Evolutionary conservation across 176 grass and related monocot genomes (phyloP), one percentile per base, ranked within the genome.

Genomic region (Raddia distichophylla): DNA sequence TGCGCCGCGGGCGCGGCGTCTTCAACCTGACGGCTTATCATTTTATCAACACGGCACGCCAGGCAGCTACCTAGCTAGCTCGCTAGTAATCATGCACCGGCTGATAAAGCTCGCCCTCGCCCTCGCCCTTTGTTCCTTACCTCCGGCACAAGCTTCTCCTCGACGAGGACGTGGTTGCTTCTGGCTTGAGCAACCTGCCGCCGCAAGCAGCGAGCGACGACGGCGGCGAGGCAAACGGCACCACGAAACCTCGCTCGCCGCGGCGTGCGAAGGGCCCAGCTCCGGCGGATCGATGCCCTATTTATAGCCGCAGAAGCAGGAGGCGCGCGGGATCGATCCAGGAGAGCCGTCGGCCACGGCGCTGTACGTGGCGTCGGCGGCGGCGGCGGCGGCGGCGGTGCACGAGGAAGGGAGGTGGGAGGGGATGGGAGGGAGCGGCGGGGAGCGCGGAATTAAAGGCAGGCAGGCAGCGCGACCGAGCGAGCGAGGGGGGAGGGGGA

Each of bases 381-480:
- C 32, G 89, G 68, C 81, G 67, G 27, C 27, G 5, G 69, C 43
- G 42, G 12, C 20, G 66, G 60, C 42, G 50, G 37, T 81, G 60
- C 32, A 54, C n/a, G 64, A 46, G 52, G 45, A 71, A 14, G 64
- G 18, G 56, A n/a, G 46, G 3, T 8, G 18, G 60, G 60, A 49
- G 37, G 58, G 69, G 77, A 46, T 19, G 50, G 64, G 43, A 54
- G 71, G 37, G 71, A 71, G 75, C 80, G 60, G 52, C 35, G 74
- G 65, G 82, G 64, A 82, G 69, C 58, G 85, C 52, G 67, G 74
- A 83, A 94, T 80, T 83, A 77, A 80, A 80, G 77, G 74, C 40
- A 73, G 56, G 69, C 42, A 20, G 52, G 27, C 27, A 27, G 27
- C 27, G 27, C 27, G 27, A 27, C 0, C 27, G 27, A 35, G 51